phyloP scores from a whole-genome alignment of 169 alveolate species.

The Cryptosporidium sp. region DNA sequence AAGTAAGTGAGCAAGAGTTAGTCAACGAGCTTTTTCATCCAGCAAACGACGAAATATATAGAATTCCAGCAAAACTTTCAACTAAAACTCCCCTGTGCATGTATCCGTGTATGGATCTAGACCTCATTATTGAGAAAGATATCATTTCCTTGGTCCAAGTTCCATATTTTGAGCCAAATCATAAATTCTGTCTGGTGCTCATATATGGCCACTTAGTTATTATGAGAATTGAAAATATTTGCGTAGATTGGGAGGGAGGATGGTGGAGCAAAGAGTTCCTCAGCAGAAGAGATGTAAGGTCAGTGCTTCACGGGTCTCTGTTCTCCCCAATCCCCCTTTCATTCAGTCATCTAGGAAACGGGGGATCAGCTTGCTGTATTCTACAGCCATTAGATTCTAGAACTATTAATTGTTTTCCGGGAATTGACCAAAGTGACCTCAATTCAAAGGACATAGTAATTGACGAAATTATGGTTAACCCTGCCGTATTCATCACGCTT shows the following conservation, averaged over 20 bases:
- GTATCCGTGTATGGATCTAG: conserved; percentile 54
- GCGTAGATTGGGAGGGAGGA: conserved; percentile 86
- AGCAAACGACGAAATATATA: conserved; percentile 42
- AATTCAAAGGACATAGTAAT: conserved; percentile 9
- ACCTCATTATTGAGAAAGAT: conserved; percentile 59
- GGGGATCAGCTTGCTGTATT: conserved; percentile 41
- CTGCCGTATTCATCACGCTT: conserved; percentile 62
- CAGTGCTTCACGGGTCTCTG: conserved; percentile 75
- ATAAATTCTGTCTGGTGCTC: conserved; percentile 78
- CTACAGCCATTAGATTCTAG: conserved; percentile 72
- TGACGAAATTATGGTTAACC: conserved; percentile 71
- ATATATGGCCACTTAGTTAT: conserved; percentile 85
- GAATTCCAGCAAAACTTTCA: conserved; percentile 69
- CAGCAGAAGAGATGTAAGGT: conserved; percentile 87
- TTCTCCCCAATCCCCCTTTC: conserved; percentile 65
- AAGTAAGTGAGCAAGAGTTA: conserved; percentile 30
- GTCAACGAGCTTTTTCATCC: conserved; percentile 51
- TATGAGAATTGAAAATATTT: conserved; percentile 84
- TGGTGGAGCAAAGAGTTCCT: conserved; percentile 90
- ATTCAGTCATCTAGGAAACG: conserved; percentile 38
- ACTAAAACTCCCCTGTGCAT: conserved; percentile 43
- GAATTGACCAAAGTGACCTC: not conserved
- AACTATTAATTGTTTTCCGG: conserved; percentile 35
- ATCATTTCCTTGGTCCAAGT: conserved; percentile 48
- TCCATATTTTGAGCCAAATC: conserved; percentile 45